Conservation (phyloP, 1,139 yeast genomes). For the Debaryomyces fabryi region DNA sequence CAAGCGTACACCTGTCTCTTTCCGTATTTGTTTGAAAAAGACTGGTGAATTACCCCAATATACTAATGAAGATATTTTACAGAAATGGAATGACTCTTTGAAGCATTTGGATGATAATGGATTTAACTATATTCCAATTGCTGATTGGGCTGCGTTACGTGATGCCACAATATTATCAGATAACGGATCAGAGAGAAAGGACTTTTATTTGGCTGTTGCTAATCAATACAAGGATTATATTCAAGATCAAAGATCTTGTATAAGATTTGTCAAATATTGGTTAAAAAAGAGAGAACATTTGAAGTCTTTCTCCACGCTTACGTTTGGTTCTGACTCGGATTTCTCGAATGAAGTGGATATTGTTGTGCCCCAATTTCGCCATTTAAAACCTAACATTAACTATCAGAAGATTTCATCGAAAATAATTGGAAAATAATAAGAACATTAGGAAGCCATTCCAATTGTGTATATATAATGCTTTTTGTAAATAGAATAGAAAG, state of each 20-base stretch:
- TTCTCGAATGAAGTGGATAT: slow-evolving; percentile 25
- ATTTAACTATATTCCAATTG: slow-evolving; percentile 68
- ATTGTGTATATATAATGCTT: slow-evolving; percentile 4
- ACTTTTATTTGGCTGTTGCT: slow-evolving; percentile 61
- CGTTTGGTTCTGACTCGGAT: slow-evolving; percentile 21
- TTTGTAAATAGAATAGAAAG: slow-evolving; percentile 7
- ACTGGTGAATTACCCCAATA: slow-evolving; percentile 62
- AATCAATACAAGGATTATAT: slow-evolving; percentile 50
- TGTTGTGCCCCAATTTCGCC: slow-evolving; percentile 27
- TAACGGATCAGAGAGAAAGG: slow-evolving; percentile 46
- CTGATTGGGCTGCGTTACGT: slow-evolving; percentile 87
- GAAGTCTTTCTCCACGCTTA: slow-evolving; percentile 24
- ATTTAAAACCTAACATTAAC: slow-evolving; percentile 33
- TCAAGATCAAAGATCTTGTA: slow-evolving; percentile 39
- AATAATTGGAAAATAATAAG: slow-evolving; percentile 12
- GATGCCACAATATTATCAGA: slow-evolving; percentile 68
- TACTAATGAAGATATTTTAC: slow-evolving; percentile 56
- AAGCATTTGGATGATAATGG: slow-evolving; percentile 55
- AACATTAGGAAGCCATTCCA: neutral
- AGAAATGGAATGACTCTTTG: slow-evolving; percentile 64
- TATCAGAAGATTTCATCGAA: slow-evolving; percentile 27
- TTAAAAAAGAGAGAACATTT: slow-evolving; percentile 26
- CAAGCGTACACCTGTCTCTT: slow-evolving; percentile 67
- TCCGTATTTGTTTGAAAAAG: slow-evolving; percentile 76
- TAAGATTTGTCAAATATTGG: slow-evolving; percentile 40